Conservation (phyloP, 2,329 filamentous ascomycete species). For the Alternaria sp. region DNA sequence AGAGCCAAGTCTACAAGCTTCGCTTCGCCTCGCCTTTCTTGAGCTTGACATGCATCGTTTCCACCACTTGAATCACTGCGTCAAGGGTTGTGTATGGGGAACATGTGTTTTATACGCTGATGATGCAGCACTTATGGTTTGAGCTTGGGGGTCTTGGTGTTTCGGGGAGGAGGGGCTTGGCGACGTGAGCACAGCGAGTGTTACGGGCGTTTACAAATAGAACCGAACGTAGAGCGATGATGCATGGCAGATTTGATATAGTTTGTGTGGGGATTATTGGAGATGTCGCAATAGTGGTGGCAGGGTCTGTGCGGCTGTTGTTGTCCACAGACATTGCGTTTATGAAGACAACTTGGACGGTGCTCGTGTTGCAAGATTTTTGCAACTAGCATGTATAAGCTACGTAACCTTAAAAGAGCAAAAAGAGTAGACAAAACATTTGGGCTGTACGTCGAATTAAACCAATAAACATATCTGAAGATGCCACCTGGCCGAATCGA, state of each 20-base stretch:
- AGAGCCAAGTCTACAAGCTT: slow-evolving; percentile 37
- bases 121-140: slow-evolving; percentile 40
- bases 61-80: slow-evolving; percentile 6
- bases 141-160: slow-evolving; percentile 30
- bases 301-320: neutral
- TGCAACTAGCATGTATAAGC: too few species aligned
- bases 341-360: too few species aligned
- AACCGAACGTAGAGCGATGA: neutral
- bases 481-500: slow-evolving; percentile 13
- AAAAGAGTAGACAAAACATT: neutral
- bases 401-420: neutral
- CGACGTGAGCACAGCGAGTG: neutral
- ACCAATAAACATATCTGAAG: neutral
- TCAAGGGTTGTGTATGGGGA: slow-evolving; percentile 5
- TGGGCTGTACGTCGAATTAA: neutral
- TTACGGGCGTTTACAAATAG: neutral
- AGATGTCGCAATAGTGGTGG: neutral
- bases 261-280: neutral
- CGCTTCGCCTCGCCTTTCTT: slow-evolving; percentile 18
- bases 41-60: slow-evolving; percentile 28
- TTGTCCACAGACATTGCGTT: neutral
- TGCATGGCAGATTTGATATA: neutral
- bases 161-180: slow-evolving; percentile 36
- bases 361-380: too few species aligned
- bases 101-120: slow-evolving; percentile 37